Evolutionary conservation across 2,329 filamentous ascomycete species (phyloP).

Genomic region (Cercospora citrullina): DNA sequence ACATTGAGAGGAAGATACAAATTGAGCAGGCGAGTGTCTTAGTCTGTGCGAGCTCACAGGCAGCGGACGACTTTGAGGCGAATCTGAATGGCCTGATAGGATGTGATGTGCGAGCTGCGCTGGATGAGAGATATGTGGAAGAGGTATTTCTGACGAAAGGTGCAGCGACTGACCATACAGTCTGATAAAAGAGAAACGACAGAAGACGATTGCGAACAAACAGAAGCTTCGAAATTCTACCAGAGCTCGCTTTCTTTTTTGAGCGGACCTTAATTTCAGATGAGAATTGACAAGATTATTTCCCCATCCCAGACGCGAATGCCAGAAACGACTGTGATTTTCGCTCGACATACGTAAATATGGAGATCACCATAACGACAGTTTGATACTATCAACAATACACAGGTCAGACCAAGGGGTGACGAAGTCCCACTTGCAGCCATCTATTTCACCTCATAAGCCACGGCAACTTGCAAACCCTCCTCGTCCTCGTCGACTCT

Average conservation of each 20-base stretch:
- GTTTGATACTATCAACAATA: no score
- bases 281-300: no score
- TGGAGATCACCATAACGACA: no score
- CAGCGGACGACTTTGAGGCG: neutral
- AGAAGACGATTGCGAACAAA: neutral
- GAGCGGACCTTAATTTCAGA: no score
- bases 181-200: neutral
- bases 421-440: no score
- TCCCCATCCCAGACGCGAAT: no score
- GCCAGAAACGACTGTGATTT: no score
- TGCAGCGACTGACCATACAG: neutral
- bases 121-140: constrained; percentile 3
- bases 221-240: no score
- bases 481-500: neutral
- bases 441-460: constrained; percentile 3
- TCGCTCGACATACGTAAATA: no score
- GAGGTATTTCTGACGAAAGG: neutral
- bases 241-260: no score
- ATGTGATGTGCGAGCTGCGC: neutral
- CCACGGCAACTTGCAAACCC: neutral
- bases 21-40: neutral
- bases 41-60: neutral
- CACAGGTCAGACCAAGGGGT: no score
- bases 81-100: neutral
- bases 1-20: neutral